Evolutionary conservation across 2,329 filamentous ascomycete genomes (phyloP), one percentile per base, ranked within the genome.

Genomic region (Claviceps capensis): DNA sequence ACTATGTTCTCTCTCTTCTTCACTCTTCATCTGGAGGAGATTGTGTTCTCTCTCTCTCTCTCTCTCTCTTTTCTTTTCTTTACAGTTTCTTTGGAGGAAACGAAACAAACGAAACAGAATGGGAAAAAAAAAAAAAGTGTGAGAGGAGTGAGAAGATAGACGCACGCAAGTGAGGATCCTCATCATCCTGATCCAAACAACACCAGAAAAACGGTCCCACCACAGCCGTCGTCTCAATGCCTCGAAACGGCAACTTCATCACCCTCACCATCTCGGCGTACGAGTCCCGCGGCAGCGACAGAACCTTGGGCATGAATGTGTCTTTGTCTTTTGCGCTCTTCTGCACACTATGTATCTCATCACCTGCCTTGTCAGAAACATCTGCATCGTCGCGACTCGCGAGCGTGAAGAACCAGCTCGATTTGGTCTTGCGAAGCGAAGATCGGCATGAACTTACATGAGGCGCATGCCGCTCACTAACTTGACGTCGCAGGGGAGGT

Each of bases 131-230:
- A 44, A 5, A 13, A 26, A 43, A 5, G 14, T 4, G 9, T 11
- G 13, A 16, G 5, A 47, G 17, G 36, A 9, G 30, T n/a, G 45
- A 11, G 5, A 6, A 14, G 14, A 13, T 7, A 4, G 41, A 65
- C 74, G 60, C 69, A 78, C 76, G 79, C 46, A 82, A 65, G 64
- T 79, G 75, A 40, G 73, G 75, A 56, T 81, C 72, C 2, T 73
- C 69, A 50, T 78, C 76, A 57, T 80, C 72, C 53, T 77, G 72
- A 60, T 82, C 77, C 54, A 73, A 70, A 1, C 74, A 70, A 42
- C 68, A 74, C 79, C 79, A 83, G 64, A 83, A 83, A 60, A 82
- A 82, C 1, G 79, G 80, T 0, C 79, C 80, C 14, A 83, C 79
- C 11, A 77, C 72, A 52, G 74, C 74, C 19, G 72, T 75, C 17